Evolutionary conservation across 2,329 filamentous ascomycete species (phyloP).

Genomic region (Monascus ruber): DNA sequence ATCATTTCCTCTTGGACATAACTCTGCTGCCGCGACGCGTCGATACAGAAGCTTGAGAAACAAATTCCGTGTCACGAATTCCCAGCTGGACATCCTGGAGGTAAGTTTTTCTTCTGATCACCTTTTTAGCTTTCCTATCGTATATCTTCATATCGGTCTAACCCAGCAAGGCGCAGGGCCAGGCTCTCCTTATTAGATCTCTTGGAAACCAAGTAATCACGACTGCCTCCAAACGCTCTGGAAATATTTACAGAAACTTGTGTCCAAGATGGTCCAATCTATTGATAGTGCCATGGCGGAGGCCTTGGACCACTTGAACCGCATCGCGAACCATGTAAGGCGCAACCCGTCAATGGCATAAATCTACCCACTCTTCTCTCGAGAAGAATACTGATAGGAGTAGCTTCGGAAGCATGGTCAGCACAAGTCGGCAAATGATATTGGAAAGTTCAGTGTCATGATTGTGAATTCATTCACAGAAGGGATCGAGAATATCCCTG

Average conservation of each 20-base stretch:
- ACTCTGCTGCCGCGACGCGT: too few relatives aligned
- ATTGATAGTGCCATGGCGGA: conserved; percentile 20
- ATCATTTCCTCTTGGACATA: too few relatives aligned
- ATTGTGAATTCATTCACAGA: conserved; percentile 23
- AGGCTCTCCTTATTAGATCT: not conserved
- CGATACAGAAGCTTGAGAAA: too few relatives aligned
- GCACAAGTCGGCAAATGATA: conserved; percentile 21
- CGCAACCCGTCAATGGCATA: not conserved
- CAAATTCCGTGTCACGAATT: too few relatives aligned
- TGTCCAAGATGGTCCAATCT: conserved; percentile 8
- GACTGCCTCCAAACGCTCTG: too few relatives aligned
- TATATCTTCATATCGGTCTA: too few relatives aligned
- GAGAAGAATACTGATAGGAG: conserved; percentile 1
- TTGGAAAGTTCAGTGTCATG: conserved; percentile 21
- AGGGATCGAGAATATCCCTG: conserved; percentile 13
- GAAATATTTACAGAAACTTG: too few relatives aligned
- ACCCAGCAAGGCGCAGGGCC: too few relatives aligned
- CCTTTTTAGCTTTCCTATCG: not conserved
- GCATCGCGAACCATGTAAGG: conserved; percentile 18
- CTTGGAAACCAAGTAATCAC: not conserved
- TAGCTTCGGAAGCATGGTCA: conserved; percentile 21
- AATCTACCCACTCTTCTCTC: not conserved
- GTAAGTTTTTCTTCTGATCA: too few relatives aligned
- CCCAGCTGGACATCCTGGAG: too few relatives aligned
- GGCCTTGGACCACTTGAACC: conserved; percentile 15